Evolutionary conservation across 192 early-diverging fungal species (phyloP).

Genomic region (Diversispora eburnea): DNA sequence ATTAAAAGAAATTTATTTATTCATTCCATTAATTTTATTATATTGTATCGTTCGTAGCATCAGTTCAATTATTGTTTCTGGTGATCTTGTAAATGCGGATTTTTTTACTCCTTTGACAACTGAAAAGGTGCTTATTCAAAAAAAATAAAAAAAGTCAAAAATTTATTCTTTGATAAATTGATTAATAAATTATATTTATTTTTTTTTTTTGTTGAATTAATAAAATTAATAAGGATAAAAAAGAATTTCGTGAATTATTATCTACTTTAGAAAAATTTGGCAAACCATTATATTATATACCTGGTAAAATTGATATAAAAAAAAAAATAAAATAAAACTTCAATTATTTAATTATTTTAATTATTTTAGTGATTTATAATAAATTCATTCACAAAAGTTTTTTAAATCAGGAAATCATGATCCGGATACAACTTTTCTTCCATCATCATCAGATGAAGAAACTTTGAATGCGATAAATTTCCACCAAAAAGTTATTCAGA

Average conservation of each 20-base stretch:
- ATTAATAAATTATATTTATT: not conserved
- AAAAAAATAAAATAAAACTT: not conserved
- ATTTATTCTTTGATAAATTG: not conserved
- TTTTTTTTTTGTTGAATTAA: not conserved
- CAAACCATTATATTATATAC: conserved; percentile 23
- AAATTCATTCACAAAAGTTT: too few species aligned
- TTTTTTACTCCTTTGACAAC: not conserved
- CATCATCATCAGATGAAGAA: not conserved
- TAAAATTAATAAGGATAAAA: not conserved
- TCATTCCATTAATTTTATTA: not conserved
- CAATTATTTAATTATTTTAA: not conserved
- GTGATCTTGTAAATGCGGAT: conserved; percentile 19
- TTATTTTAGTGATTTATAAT: not conserved
- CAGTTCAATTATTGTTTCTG: conserved; percentile 16
- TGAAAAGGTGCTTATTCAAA: conserved; percentile 6
- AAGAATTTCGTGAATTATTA: conserved; percentile 18
- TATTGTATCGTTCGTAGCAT: not conserved
- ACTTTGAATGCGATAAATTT: not conserved
- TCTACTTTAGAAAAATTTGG: not conserved
- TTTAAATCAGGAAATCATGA: conserved; percentile 17
- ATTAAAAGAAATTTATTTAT: too few species aligned
- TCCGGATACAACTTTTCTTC: conserved; percentile 10
- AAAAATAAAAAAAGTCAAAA: too few species aligned
- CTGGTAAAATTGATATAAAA: conserved; percentile 16
- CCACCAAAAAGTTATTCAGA: not conserved